A percentile compares a stretch with the other conserved stretches of the same genome.
These are phyloP conservation scores for Monosporozyma yasuniensis DNA, from an alignment of 805 yeast genomes.

Conservation along the genomic window DNA sequence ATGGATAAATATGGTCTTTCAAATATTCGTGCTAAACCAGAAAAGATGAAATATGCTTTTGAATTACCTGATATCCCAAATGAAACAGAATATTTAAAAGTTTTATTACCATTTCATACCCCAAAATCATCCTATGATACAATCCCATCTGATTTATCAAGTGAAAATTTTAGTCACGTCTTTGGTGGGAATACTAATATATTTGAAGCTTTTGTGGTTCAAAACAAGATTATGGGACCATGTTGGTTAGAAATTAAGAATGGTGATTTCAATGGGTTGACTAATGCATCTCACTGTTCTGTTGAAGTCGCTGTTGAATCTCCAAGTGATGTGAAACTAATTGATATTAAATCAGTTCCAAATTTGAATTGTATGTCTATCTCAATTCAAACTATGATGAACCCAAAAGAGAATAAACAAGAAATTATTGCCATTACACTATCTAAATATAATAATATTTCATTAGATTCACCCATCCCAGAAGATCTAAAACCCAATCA, in stretches of 20 bases:
- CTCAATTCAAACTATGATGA: constrained; percentile 73
- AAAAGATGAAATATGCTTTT: constrained; percentile 75
- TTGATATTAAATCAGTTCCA: constrained; percentile 46
- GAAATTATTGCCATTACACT: constrained; percentile 79
- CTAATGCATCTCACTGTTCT: constrained; percentile 69
- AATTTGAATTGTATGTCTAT: constrained; percentile 65
- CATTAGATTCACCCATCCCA: constrained; percentile 67
- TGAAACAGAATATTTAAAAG: constrained; percentile 70
- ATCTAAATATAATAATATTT: constrained; percentile 58
- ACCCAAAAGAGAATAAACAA: constrained; percentile 64
- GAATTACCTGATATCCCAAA: constrained; percentile 70
- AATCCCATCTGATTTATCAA: constrained; percentile 57
- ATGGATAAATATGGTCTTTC: constrained; percentile 54
- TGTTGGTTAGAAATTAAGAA: constrained; percentile 80
- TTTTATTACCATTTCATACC: constrained; percentile 65
- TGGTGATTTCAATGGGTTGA: constrained; percentile 49
- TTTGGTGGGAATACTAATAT: constrained; percentile 69
- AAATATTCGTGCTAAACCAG: constrained; percentile 60
- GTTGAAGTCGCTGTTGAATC: constrained; percentile 56
- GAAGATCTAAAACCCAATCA: constrained; percentile 53
- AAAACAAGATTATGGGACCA: constrained; percentile 88
- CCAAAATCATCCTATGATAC: constrained; percentile 41
- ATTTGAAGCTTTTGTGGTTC: constrained; percentile 80
- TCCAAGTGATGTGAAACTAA: constrained; percentile 40
- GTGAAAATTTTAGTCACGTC: constrained; percentile 67